A percentile compares a stretch with the other conserved stretches of the same genome.
Evolutionary conservation across 257 asterid genomes (phyloP).

Genomic region (Scutellaria barbata): DNA sequence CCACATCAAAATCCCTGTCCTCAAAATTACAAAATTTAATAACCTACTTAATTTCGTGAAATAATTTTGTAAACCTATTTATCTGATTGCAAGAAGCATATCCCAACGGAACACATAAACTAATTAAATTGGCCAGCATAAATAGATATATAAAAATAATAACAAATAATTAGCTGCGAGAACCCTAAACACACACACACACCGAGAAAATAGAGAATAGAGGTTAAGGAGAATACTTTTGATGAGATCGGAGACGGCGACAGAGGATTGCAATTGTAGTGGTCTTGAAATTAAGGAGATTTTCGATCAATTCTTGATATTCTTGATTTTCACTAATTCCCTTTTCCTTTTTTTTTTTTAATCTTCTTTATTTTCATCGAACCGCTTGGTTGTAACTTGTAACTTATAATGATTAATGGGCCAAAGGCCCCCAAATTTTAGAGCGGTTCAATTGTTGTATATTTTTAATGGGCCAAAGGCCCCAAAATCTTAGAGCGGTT

Average conservation of each 20-base stretch:
- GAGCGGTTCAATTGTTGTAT: too few species aligned
- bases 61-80: conserved; percentile 9
- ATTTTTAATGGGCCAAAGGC: conserved; percentile 10
- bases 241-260: conserved; percentile 37
- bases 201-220: background rate
- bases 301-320: conserved; percentile 4
- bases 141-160: background rate
- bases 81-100: background rate
- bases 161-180: background rate
- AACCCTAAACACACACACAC: background rate
- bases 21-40: background rate
- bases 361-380: too few species aligned
- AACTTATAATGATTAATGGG: background rate
- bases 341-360: background rate
- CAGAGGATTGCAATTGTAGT: conserved; percentile 14
- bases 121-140: background rate
- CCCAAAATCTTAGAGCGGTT: background rate
- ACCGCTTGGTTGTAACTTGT: background rate
- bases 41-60: background rate
- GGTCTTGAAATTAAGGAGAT: conserved; percentile 30
- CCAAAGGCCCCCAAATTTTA: too few species aligned
- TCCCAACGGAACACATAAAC: background rate
- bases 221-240: conserved; percentile 17
- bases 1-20: conserved; percentile 10
- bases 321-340: background rate